Conservation (phyloP, 2,329 filamentous ascomycete species). For the Zalaria obscura region DNA sequence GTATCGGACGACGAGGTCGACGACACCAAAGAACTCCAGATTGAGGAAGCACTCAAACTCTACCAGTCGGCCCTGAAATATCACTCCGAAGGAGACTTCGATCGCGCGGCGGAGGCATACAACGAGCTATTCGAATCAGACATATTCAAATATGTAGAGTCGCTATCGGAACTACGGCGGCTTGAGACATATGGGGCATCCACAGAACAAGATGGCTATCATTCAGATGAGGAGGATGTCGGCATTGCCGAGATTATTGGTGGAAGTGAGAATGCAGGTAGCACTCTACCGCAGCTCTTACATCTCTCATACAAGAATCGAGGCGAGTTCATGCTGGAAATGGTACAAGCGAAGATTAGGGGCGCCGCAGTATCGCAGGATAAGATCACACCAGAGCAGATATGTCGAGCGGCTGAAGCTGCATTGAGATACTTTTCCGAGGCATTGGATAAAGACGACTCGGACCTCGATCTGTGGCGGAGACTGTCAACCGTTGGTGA, state of each 20-base stretch:
- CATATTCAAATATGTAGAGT: conserved; percentile 86
- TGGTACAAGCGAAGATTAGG: conserved; percentile 34
- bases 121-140: conserved; percentile 75
- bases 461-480: conserved; percentile 50
- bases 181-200: conserved; percentile 38
- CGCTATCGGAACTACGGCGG: conserved; percentile 68
- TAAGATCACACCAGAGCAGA: conserved; percentile 8
- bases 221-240: conserved; percentile 10
- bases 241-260: conserved; percentile 26
- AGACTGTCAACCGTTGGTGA: conserved; percentile 43
- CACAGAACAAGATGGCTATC: conserved; percentile 24
- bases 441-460: conserved; percentile 50
- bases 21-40: conserved; percentile 89
- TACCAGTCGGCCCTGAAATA: conserved; percentile 86
- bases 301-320: conserved; percentile 94
- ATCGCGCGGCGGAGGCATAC: conserved; percentile 70
- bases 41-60: conserved; percentile 89
- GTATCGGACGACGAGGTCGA: conserved; percentile 83
- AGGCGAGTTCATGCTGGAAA: conserved; percentile 81
- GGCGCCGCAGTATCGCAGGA: conserved; percentile 12
- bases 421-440: conserved; percentile 43
- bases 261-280: conserved; percentile 59
- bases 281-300: conserved; percentile 73
- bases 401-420: conserved; percentile 21
- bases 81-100: conserved; percentile 76